Base-by-base conservation (phyloP, 768 basidiomycete genomes). In the Butyriboletus loyo region DNA sequence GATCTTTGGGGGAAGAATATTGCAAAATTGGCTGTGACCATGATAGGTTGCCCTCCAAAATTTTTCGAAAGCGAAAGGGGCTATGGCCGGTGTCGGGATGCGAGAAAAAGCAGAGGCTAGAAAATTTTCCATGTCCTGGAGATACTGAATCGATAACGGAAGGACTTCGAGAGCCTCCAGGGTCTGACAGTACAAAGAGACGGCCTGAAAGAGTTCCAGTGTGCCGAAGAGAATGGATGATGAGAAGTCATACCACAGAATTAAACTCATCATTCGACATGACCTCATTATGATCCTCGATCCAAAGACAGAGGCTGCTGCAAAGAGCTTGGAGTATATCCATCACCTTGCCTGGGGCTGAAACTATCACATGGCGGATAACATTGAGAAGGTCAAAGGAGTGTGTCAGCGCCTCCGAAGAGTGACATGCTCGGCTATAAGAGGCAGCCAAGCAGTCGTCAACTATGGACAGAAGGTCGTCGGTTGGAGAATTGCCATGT, bases 1-100 rank as follows among this genome's bases (percentile, higher is more conserved):
- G 54, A 83, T 68, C 19, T 65, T 69, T 7, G 65, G 59, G 0
- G 84, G 81, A 51, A 79, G 77, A 17, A 61, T 51, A 0, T 57
- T 36, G 44, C 61, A 64, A 27, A 77, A 72, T 30, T 75, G 68
- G 25, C 65, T 64, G 32, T 61, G 69, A n/a, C 67, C 67, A 31
- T 80, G 76, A 59, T 81, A 85, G 4, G 80, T 80, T 35, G 66
- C 66, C n/a, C 72, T 73, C 85, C 85, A 87, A 61, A 82, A 86
- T 2, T 64, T 67, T 56, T 75, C 72, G 53, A 86, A 87, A 1
- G 78, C 75, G 7, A 77, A 58, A 1, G 81, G 78, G 0, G 81
- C 84, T 19, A 74, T 67, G 9, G 78, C 76, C 3, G 78, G 78
- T 4, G 65, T 53, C 0, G 77, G 75, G 27, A 79, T 72, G 22